Conservation (phyloP, 2,329 filamentous ascomycete species). For the Plenodomus tracheiphilus region DNA sequence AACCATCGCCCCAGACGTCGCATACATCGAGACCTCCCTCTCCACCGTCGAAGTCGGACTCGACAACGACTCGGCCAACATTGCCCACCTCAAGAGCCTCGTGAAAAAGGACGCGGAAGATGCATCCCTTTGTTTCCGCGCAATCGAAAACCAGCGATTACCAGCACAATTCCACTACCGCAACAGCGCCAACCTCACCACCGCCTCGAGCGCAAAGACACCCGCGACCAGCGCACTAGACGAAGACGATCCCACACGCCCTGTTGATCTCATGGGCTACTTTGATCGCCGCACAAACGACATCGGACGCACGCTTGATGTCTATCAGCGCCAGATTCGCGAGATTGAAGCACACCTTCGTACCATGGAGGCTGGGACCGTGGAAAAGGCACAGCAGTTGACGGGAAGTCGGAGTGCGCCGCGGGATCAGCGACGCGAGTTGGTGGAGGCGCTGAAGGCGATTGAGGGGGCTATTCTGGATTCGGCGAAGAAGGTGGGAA, state of each 20-base stretch:
- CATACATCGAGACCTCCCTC: constrained; percentile 63
- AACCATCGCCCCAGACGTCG: constrained; percentile 67
- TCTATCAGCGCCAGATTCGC: constrained; percentile 48
- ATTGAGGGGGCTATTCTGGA: constrained; percentile 55
- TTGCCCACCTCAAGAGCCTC: constrained; percentile 59
- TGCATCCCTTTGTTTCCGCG: constrained; percentile 71
- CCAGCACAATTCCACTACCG: constrained; percentile 65
- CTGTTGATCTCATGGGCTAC: constrained; percentile 52
- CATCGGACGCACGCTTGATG: constrained; percentile 44
- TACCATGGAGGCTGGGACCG: constrained; percentile 52
- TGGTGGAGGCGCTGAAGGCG: constrained; percentile 51
- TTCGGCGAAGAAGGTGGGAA: constrained; percentile 53
- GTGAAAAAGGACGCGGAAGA: constrained; percentile 70
- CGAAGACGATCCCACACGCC: constrained; percentile 42
- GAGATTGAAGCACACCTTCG: constrained; percentile 55
- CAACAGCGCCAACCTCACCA: constrained; percentile 45
- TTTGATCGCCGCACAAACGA: constrained; percentile 48
- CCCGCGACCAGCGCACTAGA: constrained; percentile 36
- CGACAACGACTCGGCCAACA: constrained; percentile 64
- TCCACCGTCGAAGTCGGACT: constrained; percentile 66
- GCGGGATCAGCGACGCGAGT: constrained; percentile 48
- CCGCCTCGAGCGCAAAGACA: constrained; percentile 32
- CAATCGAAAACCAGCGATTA: constrained; percentile 73
- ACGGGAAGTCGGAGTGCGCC: constrained; percentile 39
- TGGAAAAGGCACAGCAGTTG: constrained; percentile 50